Evolutionary conservation across 768 basidiomycete genomes (phyloP).

Genomic region (Cystobasidium tubakii): DNA sequence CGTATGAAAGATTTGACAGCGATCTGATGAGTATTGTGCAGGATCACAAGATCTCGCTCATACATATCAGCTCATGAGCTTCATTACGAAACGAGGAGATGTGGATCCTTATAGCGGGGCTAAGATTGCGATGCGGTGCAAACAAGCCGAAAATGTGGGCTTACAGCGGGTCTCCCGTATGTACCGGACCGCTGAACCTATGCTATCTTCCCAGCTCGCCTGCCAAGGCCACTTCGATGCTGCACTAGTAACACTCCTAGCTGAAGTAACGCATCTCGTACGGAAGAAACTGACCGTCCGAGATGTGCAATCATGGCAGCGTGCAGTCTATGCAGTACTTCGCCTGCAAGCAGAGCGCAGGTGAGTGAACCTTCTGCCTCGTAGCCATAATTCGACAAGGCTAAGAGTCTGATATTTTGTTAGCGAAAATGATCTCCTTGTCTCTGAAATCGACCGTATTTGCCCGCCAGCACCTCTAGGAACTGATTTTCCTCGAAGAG

Average conservation of each 20-base stretch:
- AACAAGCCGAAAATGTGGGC: slow-evolving; percentile 3
- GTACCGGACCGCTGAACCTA: neutral
- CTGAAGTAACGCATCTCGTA: neutral
- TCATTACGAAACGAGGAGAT: neutral
- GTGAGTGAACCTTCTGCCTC: neutral
- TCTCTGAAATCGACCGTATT: neutral
- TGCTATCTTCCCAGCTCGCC: slow-evolving; percentile 8
- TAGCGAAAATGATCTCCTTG: neutral
- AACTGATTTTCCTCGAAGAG: slow-evolving; percentile 8
- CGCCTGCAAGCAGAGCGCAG: neutral
- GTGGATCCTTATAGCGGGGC: neutral
- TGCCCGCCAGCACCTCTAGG: neutral
- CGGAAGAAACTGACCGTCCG: neutral
- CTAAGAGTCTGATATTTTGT: neutral
- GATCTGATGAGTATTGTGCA: too few relatives aligned
- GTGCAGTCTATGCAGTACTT: slow-evolving; percentile 5
- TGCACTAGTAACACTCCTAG: slow-evolving; percentile 1
- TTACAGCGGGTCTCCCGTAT: neutral
- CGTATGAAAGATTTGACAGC: too few relatives aligned
- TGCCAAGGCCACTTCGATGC: slow-evolving; percentile 5
- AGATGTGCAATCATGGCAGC: slow-evolving; percentile 4
- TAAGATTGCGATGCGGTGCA: neutral
- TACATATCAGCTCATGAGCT: neutral
- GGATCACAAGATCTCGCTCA: neutral
- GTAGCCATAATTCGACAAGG: too few relatives aligned